These are phyloP conservation scores for Discostella stelligeroides DNA, from an alignment of 108 stramenopile genomes.

Conservation along the genomic window DNA sequence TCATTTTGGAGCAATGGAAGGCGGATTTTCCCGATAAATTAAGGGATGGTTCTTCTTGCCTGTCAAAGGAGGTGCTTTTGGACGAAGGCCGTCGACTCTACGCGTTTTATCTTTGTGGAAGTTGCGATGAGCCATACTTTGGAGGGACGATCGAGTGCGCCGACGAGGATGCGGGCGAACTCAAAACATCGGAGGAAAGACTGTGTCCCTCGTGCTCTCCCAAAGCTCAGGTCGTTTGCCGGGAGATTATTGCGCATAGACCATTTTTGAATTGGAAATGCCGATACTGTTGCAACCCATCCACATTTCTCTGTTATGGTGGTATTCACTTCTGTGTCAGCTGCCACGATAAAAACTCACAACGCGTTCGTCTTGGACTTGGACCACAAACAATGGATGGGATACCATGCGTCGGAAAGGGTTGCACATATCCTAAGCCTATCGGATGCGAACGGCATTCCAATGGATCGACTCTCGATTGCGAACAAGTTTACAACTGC, in stretches of 20 bases:
- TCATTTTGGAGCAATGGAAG: slow-evolving; percentile 56
- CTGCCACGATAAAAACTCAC: slow-evolving; percentile 64
- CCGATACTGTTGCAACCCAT: slow-evolving; percentile 71
- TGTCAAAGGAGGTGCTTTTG: slow-evolving; percentile 17
- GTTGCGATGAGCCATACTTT: slow-evolving; percentile 72
- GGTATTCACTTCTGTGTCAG: slow-evolving; percentile 65
- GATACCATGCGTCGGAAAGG: slow-evolving; percentile 57
- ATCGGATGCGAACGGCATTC: slow-evolving; percentile 30
- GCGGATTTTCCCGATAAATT: slow-evolving; percentile 40
- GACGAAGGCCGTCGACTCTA: slow-evolving; percentile 55
- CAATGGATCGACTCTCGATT: slow-evolving; percentile 57
- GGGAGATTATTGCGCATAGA: slow-evolving; percentile 52
- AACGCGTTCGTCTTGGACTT: slow-evolving; percentile 35
- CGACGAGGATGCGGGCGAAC: slow-evolving; percentile 48
- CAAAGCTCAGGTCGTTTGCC: slow-evolving; percentile 53
- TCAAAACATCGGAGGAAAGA: slow-evolving; percentile 35
- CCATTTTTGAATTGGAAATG: slow-evolving; percentile 67
- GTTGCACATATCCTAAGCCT: slow-evolving; percentile 63
- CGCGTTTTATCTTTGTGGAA: slow-evolving; percentile 67
- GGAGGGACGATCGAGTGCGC: slow-evolving; percentile 76
- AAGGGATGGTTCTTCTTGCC: slow-evolving; percentile 10
- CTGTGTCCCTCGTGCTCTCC: slow-evolving; percentile 62
- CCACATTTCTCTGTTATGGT: slow-evolving; percentile 63
- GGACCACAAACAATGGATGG: slow-evolving; percentile 26
- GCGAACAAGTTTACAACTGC: slow-evolving; percentile 72